Percentiles rank a stretch among this genome's conserved stretches.
Evolutionary conservation across 169 alveolate species (phyloP).

Genomic region (Eimeria nieschulzi): DNA sequence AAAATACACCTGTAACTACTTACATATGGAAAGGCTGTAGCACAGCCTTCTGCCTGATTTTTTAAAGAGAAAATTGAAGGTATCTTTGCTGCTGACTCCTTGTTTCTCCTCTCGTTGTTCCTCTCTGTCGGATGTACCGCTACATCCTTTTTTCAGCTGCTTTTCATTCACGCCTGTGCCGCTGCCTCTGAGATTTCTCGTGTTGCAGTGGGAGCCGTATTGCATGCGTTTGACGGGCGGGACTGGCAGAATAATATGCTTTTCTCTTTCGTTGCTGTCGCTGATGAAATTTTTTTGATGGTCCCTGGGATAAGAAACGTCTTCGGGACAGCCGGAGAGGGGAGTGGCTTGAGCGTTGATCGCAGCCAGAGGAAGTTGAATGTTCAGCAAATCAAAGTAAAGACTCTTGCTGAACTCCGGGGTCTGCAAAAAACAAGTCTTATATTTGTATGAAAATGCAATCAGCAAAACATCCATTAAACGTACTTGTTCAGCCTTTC

Average conservation of each 20-base stretch:
- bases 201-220: not conserved
- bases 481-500: not conserved
- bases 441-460: not conserved
- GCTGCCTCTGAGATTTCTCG: not conserved
- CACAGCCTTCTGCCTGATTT: not conserved
- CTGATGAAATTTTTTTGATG: not conserved
- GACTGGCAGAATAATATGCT: no score
- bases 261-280: not conserved
- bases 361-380: not conserved
- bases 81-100: not conserved
- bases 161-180: not conserved
- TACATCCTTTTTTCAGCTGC: not conserved
- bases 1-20: not conserved
- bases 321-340: not conserved
- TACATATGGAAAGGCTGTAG: not conserved
- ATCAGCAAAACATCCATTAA: not conserved
- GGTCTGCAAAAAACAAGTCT: not conserved
- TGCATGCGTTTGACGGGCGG: not conserved
- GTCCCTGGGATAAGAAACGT: not conserved
- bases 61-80: not conserved
- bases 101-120: no score
- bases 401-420: slow-evolving; percentile 1
- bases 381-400: not conserved
- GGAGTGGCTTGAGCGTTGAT: not conserved
- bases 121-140: not conserved